Percentiles rank a stretch among this genome's conserved stretches.
Conservation (phyloP, 2,329 filamentous ascomycete genomes). For the Lachnellula hyalina region DNA sequence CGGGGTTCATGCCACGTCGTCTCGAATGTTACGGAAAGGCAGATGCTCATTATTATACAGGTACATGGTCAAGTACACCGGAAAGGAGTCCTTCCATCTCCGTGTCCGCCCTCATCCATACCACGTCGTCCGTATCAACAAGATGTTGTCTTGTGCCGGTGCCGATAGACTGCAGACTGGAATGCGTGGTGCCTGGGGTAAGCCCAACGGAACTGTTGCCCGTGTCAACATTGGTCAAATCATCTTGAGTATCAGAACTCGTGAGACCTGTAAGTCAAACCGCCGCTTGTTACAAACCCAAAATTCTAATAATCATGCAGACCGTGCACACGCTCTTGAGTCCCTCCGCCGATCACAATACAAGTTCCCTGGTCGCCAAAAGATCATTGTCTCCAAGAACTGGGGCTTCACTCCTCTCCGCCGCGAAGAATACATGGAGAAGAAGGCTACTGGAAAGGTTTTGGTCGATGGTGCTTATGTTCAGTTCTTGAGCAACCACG, state of each 20-base stretch:
- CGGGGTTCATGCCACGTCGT: background rate
- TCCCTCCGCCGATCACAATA: constrained; percentile 98
- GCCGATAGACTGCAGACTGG: constrained; percentile 99
- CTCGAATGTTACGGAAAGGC: background rate
- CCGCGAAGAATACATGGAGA: constrained; percentile 94
- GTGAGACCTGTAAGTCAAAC: constrained; percentile 72
- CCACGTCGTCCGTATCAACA: constrained; percentile 99
- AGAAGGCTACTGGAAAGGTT: constrained; percentile 89
- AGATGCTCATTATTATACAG: constrained; percentile 16
- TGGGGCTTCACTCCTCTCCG: constrained; percentile 99
- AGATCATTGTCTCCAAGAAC: constrained; percentile 99
- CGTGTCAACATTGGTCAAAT: constrained; percentile 99
- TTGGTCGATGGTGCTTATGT: constrained; percentile 99
- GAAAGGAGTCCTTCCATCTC: constrained; percentile 71
- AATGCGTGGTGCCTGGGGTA: constrained; percentile 99
- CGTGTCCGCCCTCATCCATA: constrained; percentile 90
- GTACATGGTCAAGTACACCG: constrained; percentile 63
- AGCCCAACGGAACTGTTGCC: constrained; percentile 97
- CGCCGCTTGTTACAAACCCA: background rate
- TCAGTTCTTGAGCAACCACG: constrained; percentile 96
- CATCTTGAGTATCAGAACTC: constrained; percentile 92
- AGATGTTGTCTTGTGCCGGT: constrained; percentile 99
- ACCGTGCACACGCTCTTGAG: constrained; percentile 92
- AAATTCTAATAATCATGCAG: constrained; percentile 38
- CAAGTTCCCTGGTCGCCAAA: constrained; percentile 99